Percentiles rank a stretch among this genome's conserved stretches.
Evolutionary conservation across 352 stramenopile genomes (phyloP).

Genomic region (Pilasporangium apinafurcum): DNA sequence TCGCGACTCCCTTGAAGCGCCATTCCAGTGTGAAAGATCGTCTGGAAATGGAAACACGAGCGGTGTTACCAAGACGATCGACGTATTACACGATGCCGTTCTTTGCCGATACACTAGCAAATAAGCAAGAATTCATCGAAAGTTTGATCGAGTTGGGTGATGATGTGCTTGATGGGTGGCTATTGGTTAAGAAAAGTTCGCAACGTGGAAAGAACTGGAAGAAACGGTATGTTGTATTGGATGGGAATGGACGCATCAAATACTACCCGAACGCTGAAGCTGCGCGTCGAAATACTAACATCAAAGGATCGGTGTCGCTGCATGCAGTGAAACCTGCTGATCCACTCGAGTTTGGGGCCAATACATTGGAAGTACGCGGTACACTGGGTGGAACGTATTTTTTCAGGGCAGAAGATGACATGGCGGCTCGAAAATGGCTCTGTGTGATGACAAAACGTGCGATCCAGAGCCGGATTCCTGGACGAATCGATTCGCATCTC

Average conservation of each 20-base stretch:
- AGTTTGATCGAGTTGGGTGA: conserved; percentile 61
- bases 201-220: conserved; percentile 79
- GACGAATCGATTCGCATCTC: conserved; percentile 52
- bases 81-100: conserved; percentile 78
- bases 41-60: conserved; percentile 51
- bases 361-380: conserved; percentile 69
- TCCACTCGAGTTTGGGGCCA: conserved; percentile 64
- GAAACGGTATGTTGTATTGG: conserved; percentile 75
- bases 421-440: conserved; percentile 72
- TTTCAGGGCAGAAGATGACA: conserved; percentile 72
- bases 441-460: conserved; percentile 77
- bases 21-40: conserved; percentile 47
- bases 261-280: conserved; percentile 77
- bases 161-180: conserved; percentile 61
- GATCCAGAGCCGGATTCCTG: conserved; percentile 63
- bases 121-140: conserved; percentile 75
- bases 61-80: conserved; percentile 45
- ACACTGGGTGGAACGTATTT: conserved; percentile 79
- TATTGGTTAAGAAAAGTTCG: conserved; percentile 71
- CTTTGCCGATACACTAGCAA: conserved; percentile 65
- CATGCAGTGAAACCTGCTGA: conserved; percentile 70
- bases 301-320: conserved; percentile 72
- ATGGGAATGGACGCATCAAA: conserved; percentile 68
- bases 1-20: conserved; percentile 14
- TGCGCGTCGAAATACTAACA: conserved; percentile 68